Conservation (phyloP, 169 alveolate genomes). For the Eimeria praecox region DNA sequence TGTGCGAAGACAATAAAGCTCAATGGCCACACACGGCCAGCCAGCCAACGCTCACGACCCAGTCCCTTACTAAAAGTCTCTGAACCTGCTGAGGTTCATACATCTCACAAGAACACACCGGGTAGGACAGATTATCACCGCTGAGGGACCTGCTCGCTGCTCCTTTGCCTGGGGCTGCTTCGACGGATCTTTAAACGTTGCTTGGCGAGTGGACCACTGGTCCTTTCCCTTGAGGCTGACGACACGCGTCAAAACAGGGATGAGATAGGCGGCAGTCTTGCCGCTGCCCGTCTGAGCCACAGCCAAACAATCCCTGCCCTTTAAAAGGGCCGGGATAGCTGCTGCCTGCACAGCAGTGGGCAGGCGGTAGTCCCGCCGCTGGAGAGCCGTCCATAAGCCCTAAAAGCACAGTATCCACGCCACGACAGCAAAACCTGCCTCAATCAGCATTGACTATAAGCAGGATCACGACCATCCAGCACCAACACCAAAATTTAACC, state of each 20-base stretch:
- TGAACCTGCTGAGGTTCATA: not conserved
- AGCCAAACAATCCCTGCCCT: constrained; percentile 95
- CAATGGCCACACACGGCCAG: too few relatives aligned
- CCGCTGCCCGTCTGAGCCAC: constrained; percentile 99
- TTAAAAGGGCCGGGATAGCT: constrained; percentile 94
- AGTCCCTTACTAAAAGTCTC: not conserved
- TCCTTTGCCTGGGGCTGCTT: constrained; percentile 21
- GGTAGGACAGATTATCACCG: constrained; percentile 72
- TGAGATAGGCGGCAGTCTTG: constrained; percentile 98
- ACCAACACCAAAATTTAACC: not conserved
- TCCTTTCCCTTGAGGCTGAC: constrained; percentile 94
- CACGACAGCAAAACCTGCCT: not conserved
- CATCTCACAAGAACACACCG: constrained; percentile 46
- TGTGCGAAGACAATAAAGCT: not conserved
- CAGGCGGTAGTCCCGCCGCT: constrained; percentile 90
- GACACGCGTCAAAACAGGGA: constrained; percentile 97
- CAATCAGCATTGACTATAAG: not conserved
- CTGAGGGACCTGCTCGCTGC: constrained; percentile 73
- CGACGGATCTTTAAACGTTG: not conserved
- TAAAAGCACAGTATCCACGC: not conserved
- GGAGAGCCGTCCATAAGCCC: constrained; percentile 77
- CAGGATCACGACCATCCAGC: not conserved
- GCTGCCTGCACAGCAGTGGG: constrained; percentile 99
- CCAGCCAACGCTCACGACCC: not conserved
- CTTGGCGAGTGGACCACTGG: constrained; percentile 48